Evolutionary conservation across 805 yeast species (phyloP).

Genomic region (Cyberlindnera veronae): DNA sequence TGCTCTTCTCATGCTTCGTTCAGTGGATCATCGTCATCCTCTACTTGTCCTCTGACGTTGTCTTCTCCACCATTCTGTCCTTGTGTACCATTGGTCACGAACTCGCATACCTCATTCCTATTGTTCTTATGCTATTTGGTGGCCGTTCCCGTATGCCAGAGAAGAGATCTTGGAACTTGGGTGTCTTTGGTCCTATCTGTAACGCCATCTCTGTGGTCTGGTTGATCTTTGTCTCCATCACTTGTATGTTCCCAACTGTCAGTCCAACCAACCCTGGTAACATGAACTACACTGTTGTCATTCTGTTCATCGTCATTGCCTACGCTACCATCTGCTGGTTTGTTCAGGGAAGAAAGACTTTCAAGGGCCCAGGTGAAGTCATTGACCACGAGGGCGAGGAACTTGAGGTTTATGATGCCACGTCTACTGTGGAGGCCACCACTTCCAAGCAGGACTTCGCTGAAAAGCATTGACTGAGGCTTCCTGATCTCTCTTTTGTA

Average conservation of each 20-base stretch:
- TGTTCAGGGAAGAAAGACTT: constrained; percentile 27
- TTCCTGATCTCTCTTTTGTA: background rate
- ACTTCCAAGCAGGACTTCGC: background rate
- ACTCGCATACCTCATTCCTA: constrained; percentile 32
- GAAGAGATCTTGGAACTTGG: constrained; percentile 27
- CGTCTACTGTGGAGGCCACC: constrained; percentile 5
- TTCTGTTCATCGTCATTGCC: constrained; percentile 23
- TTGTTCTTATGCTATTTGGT: constrained; percentile 25
- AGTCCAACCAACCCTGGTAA: constrained; percentile 24
- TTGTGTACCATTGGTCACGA: constrained; percentile 32
- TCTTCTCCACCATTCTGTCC: constrained; percentile 33
- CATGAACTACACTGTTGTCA: constrained; percentile 30
- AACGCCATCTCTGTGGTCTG: constrained; percentile 22
- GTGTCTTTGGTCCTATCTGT: constrained; percentile 20
- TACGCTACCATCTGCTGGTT: constrained; percentile 25
- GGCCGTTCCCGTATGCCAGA: constrained; percentile 22
- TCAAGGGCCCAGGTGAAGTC: constrained; percentile 26
- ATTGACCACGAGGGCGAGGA: constrained; percentile 9
- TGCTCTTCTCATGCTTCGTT: constrained; percentile 25
- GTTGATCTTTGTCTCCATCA: constrained; percentile 24
- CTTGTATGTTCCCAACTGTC: constrained; percentile 26
- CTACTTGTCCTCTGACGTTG: constrained; percentile 30
- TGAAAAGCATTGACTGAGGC: background rate
- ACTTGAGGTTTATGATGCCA: constrained; percentile 12
- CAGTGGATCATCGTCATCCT: constrained; percentile 29